Percentiles rank a stretch among this genome's conserved stretches.
Conservation (phyloP, 2,329 filamentous ascomycete genomes). For the Aspergillus chevalieri region DNA sequence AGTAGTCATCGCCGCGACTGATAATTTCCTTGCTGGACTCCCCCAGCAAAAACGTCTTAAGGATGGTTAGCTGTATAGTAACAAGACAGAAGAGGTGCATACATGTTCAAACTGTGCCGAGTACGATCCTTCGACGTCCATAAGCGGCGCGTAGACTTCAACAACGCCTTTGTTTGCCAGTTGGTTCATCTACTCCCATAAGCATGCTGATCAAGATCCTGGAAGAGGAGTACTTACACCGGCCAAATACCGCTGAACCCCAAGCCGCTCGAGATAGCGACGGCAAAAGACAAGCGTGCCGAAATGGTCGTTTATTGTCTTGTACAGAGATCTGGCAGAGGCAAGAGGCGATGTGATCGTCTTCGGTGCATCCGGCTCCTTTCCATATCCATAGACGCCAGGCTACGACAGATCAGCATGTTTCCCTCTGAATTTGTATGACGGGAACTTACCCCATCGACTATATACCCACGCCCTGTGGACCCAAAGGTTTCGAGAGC, state of each 20-base stretch:
- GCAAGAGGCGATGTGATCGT: constrained; percentile 37
- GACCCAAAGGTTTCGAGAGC: constrained; percentile 55
- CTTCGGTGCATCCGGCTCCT: constrained; percentile 32
- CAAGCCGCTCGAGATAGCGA: constrained; percentile 59
- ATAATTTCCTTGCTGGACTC: constrained; percentile 46
- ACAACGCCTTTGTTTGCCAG: constrained; percentile 54
- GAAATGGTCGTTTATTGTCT: constrained; percentile 57
- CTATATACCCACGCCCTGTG: constrained; percentile 46
- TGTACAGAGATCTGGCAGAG: constrained; percentile 52
- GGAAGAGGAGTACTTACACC: constrained; percentile 39
- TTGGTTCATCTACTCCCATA: constrained; percentile 46
- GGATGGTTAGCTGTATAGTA: constrained; percentile 5
- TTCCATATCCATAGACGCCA: constrained; percentile 50
- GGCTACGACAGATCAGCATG: constrained; percentile 24
- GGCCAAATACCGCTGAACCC: constrained; percentile 52
- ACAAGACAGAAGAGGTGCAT: constrained; percentile 11
- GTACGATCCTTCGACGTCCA: constrained; percentile 56
- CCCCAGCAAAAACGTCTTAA: constrained; percentile 42
- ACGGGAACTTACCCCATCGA: constrained; percentile 40
- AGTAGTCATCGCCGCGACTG: constrained; percentile 51
- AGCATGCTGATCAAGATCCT: too few relatives aligned
- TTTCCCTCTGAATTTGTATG: not conserved
- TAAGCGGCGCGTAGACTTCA: constrained; percentile 51
- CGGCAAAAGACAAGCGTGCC: constrained; percentile 57
- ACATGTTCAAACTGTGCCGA: constrained; percentile 60